phyloP scores from a whole-genome alignment of 225 moss, liverwort and hornwort species.

The Polytrichum formosum region DNA sequence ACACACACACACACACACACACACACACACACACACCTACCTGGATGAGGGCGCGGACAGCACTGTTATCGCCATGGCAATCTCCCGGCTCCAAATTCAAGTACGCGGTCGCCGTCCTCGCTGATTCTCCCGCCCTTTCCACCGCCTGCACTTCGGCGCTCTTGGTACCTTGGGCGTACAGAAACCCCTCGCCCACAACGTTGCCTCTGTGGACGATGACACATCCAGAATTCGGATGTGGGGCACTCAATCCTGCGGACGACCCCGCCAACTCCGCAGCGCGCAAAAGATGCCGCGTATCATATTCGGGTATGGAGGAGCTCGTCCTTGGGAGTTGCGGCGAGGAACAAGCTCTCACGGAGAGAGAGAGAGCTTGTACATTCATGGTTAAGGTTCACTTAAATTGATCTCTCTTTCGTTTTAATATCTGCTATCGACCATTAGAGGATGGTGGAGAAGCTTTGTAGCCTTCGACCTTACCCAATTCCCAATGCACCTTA shows the following conservation, averaged over 20 bases:
- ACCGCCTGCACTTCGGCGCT: constrained; percentile 90
- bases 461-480: no score
- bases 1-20: no score
- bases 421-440: no score
- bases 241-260: constrained; percentile 82
- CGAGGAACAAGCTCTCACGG: constrained; percentile 25
- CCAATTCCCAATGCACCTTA: no score
- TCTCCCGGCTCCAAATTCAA: constrained; percentile 95
- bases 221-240: constrained; percentile 91
- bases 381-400: constrained; percentile 28
- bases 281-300: constrained; percentile 59
- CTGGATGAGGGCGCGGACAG: constrained; percentile 62
- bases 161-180: constrained; percentile 85
- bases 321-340: constrained; percentile 25
- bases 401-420: no score
- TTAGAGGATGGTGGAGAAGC: no score
- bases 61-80: constrained; percentile 88
- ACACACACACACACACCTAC: constrained; percentile 17
- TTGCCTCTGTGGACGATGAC: constrained; percentile 76
- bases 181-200: constrained; percentile 82
- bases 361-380: constrained; percentile 30
- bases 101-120: constrained; percentile 69
- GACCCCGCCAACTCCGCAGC: constrained; percentile 79
- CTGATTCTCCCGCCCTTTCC: constrained; percentile 65
- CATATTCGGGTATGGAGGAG: constrained; percentile 8